phyloP scores from a whole-genome alignment of 2,329 filamentous ascomycete species.

The Trichophyton rubrum region DNA sequence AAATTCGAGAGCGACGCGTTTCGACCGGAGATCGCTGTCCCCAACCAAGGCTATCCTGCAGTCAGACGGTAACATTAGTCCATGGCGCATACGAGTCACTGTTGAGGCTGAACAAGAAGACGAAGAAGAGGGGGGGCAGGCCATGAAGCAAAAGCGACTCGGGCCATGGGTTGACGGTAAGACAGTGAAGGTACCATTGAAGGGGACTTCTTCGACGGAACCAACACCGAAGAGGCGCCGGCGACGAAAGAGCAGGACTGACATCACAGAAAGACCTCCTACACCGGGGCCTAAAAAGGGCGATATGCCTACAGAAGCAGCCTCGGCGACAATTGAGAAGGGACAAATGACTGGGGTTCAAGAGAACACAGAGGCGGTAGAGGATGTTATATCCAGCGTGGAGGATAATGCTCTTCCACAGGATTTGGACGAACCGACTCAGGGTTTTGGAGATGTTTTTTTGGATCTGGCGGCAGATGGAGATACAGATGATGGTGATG shows the following conservation, averaged over 20 bases:
- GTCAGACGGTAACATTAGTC: conserved; percentile 31
- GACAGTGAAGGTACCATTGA: conserved; percentile 33
- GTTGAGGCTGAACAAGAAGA: conserved; percentile 36
- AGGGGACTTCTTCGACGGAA: conserved; percentile 21
- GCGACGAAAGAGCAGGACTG: conserved; percentile 34
- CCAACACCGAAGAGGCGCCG: conserved; percentile 30
- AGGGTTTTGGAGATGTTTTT: conserved; percentile 20
- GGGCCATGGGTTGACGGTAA: conserved; percentile 17
- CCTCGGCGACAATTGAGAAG: conserved; percentile 3
- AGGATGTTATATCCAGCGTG: background rate
- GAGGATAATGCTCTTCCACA: background rate
- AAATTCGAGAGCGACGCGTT: conserved; percentile 20
- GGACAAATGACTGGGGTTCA: conserved; percentile 9
- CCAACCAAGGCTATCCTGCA: conserved; percentile 25
- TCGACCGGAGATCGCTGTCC: conserved; percentile 17
- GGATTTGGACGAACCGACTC: background rate
- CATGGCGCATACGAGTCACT: conserved; percentile 38
- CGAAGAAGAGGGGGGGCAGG: conserved; percentile 28
- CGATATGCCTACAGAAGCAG: conserved; percentile 6
- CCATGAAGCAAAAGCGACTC: conserved; percentile 19
- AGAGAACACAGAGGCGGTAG: background rate
- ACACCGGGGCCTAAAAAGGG: conserved; percentile 20
- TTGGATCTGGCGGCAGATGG: conserved; percentile 18
- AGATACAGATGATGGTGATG: conserved; percentile 3
- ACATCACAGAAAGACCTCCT: conserved; percentile 21